Base-by-base conservation (phyloP, 2,329 filamentous ascomycete species). In the Scortechinia acanthostroma region DNA sequence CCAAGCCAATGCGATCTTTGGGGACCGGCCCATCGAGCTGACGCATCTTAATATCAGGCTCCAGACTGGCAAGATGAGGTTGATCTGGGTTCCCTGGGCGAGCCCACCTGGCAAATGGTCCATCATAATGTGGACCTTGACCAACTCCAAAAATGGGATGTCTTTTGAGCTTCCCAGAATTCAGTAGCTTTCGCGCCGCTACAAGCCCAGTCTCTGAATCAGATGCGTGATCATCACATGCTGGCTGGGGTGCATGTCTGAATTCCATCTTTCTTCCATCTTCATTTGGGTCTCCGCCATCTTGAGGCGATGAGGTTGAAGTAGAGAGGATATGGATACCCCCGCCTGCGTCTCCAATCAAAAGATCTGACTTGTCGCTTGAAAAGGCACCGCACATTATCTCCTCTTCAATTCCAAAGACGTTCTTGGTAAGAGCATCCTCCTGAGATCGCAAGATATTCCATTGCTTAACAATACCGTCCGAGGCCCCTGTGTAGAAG, bases 381-480 rank as follows among this genome's bases (percentile, higher is more conserved):
- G 70, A 79, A 46, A 81, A 79, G 0, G 70, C 63, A 2, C 75
- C 78, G 13, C 71, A 73, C 68, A 79, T 77, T 42, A 83, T 66
- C 2, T 73, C 77, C 3, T 74, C 71, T 3, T 68, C 53, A 6
- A 76, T 59, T 1, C 57, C 62, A 1, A 66, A 63, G 1, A 75
- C 57, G 47, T 82, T 69, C n/a, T 67, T 61, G 19, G 79, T 58
- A 23, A 72, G 66, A 0, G 66, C 67, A 55, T 80, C 69, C 40
- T 74, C 65, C 0, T 66, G 56, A 1, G 74, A 64, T 6, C 66
- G 65, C 40, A 71, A 68, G 2, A 79, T 70, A 53, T 83, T 70
- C 79, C 79, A 83, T 2, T 65, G 62, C 48, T 80, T 80, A 30
- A 83, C 60, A 1, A 74, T 60, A 2, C 79, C 79, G 53, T 83